phyloP scores from a whole-genome alignment of 495 filamentous ascomycete genomes.

The Xylaria intraflava region DNA sequence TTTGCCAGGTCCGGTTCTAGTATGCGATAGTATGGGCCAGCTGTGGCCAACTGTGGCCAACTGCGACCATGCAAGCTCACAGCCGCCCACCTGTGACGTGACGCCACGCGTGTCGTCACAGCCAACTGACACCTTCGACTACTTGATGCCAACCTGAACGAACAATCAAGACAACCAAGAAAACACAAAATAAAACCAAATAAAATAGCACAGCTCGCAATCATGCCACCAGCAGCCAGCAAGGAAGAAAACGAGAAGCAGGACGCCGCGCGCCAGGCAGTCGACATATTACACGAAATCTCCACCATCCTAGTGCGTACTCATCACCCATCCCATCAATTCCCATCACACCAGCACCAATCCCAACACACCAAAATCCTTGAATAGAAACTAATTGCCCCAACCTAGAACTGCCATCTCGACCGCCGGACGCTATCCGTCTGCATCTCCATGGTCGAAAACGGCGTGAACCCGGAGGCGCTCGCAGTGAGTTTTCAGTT shows the following conservation, averaged over 20 bases:
- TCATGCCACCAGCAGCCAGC: conserved; percentile 22
- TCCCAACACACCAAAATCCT: background rate
- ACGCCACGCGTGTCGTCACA: conserved; percentile 1
- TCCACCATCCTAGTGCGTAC: conserved; percentile 68
- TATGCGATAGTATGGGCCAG: background rate
- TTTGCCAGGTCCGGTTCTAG: background rate
- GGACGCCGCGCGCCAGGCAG: conserved; percentile 86
- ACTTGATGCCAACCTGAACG: background rate
- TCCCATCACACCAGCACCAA: background rate
- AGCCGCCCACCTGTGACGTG: background rate
- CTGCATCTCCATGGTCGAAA: conserved; percentile 92
- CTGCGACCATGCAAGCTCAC: background rate
- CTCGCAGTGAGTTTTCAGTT: conserved; percentile 69
- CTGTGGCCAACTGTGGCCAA: background rate
- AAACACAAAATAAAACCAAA: background rate
- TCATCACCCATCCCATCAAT: background rate
- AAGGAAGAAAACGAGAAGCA: conserved; percentile 61
- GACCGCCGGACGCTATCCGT: conserved; percentile 85
- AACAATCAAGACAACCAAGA: background rate
- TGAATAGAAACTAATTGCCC: background rate
- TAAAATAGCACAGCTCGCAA: background rate
- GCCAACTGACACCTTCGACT: background rate
- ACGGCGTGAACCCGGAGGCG: conserved; percentile 93
- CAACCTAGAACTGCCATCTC: conserved; percentile 75
- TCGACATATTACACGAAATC: conserved; percentile 93